These are phyloP conservation scores for Thraustochytrium striatum DNA, from an alignment of 352 stramenopile genomes.

Conservation along the genomic window DNA sequence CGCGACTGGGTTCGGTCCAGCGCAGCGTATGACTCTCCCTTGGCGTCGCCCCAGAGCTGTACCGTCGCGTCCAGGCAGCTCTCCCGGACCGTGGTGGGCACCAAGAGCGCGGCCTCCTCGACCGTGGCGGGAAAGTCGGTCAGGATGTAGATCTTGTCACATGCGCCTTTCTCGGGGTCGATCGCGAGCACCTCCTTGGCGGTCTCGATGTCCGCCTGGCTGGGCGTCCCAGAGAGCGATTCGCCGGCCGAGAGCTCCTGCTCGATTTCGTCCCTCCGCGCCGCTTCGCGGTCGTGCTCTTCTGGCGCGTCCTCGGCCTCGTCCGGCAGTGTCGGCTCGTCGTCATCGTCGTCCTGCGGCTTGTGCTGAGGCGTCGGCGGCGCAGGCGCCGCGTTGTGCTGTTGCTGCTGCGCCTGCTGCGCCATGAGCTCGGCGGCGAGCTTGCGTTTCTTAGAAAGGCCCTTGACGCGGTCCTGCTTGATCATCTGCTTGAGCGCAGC, in stretches of 20 bases:
- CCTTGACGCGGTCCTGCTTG: slow-evolving; percentile 36
- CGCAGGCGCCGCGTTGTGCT: background rate
- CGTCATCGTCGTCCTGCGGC: background rate
- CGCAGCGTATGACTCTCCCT: background rate
- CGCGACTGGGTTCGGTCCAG: background rate
- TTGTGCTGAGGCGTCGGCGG: background rate
- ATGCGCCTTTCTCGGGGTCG: background rate
- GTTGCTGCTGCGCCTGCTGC: background rate
- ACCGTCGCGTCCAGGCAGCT: slow-evolving; percentile 10
- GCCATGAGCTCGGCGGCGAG: background rate
- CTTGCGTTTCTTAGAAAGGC: background rate
- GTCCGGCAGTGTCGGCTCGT: background rate
- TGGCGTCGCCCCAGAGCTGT: background rate
- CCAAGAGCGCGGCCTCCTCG: slow-evolving; percentile 19
- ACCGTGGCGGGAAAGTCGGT: slow-evolving; percentile 7
- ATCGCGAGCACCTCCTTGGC: background rate
- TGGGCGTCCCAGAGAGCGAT: background rate
- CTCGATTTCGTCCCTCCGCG: background rate
- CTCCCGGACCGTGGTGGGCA: background rate
- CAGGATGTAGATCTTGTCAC: slow-evolving; percentile 29
- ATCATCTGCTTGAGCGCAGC: background rate
- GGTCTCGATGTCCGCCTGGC: background rate
- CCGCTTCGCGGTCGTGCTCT: background rate
- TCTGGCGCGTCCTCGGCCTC: background rate
- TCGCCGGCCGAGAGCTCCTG: background rate